Percentiles rank a stretch among this genome's conserved stretches.
These are phyloP conservation scores for Croton laevigatus DNA, from an alignment of 441 rosid genomes.

Conservation along the genomic window DNA sequence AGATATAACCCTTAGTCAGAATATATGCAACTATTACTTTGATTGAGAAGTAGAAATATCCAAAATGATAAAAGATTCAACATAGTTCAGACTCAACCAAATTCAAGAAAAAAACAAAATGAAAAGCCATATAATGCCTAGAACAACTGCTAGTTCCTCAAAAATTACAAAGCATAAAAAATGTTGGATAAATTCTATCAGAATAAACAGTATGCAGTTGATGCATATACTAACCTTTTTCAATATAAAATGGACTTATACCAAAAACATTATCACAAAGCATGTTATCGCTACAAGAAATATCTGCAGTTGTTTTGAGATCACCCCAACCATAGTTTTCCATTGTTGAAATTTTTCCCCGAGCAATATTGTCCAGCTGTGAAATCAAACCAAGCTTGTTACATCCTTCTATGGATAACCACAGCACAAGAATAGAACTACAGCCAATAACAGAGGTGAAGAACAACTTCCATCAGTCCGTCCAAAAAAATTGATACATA, in stretches of 20 bases:
- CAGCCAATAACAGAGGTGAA: background rate
- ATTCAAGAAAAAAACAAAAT: background rate
- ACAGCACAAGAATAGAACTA: background rate
- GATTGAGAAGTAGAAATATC: background rate
- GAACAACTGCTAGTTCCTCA: background rate
- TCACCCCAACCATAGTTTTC: slow-evolving; percentile 88
- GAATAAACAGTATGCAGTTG: slow-evolving; percentile 4
- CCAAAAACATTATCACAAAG: slow-evolving; percentile 57
- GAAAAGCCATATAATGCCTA: background rate
- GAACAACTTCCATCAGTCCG: background rate
- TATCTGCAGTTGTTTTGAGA: slow-evolving; percentile 34
- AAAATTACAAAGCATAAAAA: background rate
- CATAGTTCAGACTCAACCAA: background rate
- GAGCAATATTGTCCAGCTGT: slow-evolving; percentile 42
- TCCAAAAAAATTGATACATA: too few species aligned
- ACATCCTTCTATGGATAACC: slow-evolving; percentile 6
- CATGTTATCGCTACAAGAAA: slow-evolving; percentile 43
- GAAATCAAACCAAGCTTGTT: slow-evolving; percentile 24
- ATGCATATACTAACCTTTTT: slow-evolving; percentile 51
- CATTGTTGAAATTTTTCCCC: slow-evolving; percentile 45
- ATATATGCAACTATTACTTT: background rate
- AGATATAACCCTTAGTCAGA: slow-evolving; percentile 14
- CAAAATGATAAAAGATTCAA: background rate
- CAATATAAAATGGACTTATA: slow-evolving; percentile 76
- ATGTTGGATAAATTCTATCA: background rate